phyloP scores from a whole-genome alignment of 2,329 filamentous ascomycete genomes.

The Penicillium freii region DNA sequence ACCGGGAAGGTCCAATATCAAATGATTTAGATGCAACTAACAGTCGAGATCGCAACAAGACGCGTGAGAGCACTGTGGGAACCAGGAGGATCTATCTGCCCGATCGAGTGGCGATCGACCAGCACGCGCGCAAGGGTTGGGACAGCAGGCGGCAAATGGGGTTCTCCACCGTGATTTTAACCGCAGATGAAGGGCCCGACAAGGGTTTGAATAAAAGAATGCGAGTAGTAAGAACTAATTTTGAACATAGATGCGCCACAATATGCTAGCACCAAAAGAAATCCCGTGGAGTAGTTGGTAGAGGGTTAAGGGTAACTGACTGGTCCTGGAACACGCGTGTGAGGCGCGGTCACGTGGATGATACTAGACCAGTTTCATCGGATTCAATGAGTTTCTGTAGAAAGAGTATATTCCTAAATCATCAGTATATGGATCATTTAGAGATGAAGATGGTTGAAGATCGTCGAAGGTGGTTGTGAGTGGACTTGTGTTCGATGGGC shows the following conservation, averaged over 20 bases:
- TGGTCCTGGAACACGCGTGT: slow-evolving; percentile 29
- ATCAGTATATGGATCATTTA: neutral
- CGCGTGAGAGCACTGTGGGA: slow-evolving; percentile 10
- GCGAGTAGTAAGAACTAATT: neutral
- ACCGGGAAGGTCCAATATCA: slow-evolving; percentile 20
- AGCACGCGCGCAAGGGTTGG: slow-evolving; percentile 23
- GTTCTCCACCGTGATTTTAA: neutral
- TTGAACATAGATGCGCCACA: slow-evolving; percentile 3
- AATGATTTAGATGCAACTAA: slow-evolving; percentile 14
- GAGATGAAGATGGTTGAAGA: neutral
- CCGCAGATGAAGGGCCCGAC: neutral
- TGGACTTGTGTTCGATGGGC: neutral
- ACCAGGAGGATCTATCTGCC: slow-evolving; percentile 22
- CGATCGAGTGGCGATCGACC: slow-evolving; percentile 25
- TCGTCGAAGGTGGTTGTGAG: neutral
- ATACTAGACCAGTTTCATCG: neutral
- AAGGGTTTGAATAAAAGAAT: neutral
- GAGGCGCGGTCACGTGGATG: slow-evolving; percentile 35
- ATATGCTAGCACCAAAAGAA: slow-evolving; percentile 6
- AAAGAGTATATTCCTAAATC: neutral
- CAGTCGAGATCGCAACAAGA: slow-evolving; percentile 17
- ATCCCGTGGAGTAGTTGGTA: neutral
- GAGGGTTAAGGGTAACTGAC: slow-evolving; percentile 13
- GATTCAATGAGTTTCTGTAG: neutral
- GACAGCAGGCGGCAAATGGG: slow-evolving; percentile 21